Base-by-base conservation (phyloP, 495 filamentous ascomycete genomes). In the Bryoglossum gracile region DNA sequence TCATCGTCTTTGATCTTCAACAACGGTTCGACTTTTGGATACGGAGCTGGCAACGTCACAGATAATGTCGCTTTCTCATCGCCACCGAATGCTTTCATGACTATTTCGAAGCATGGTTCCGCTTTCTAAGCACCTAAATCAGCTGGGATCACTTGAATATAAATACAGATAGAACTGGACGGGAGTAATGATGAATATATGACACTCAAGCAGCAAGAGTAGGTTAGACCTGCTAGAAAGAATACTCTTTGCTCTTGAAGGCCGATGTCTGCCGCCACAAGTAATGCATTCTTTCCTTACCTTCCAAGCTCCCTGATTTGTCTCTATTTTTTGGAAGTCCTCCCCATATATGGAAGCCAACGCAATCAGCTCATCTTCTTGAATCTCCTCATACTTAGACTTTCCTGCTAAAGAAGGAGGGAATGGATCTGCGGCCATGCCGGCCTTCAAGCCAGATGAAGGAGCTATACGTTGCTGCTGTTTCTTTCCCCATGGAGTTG, bases 271-370 rank as follows among this genome's bases (percentile, higher is more conserved):
- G n/a, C n/a, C n/a, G n/a, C n/a, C n/a, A n/a, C n/a, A n/a, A n/a
- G n/a, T n/a, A n/a, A n/a, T n/a, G n/a, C n/a, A n/a, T n/a, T n/a
- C n/a, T n/a, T n/a, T n/a, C n/a, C n/a, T n/a, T 54, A 88, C 85
- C 72, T 94, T 87, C 92, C 92, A 98, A 32, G 89, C 89, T 35
- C 79, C 81, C 35, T 77, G 77, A 59, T 82, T 80, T 53, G 80
- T 76, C 47, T 89, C 79, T 52, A 87, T 77, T 56, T 81, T 68
- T 14, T 25, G 32, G 61, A 85, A 97, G 60, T 97, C 92, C 39
- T 96, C 89, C 59, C 83, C 85, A 60, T 92, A 98, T 33, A 98
- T 95, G 4, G 94, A 87, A 46, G 83, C 73, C 40, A 98, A 70
- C 10, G 81, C 92, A 65, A 94, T 82, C 26, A 91, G 71, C 69